Evolutionary conservation across 495 filamentous ascomycete species (phyloP), one percentile per base, ranked within the genome.

Genomic region (Daldinia concentrica): DNA sequence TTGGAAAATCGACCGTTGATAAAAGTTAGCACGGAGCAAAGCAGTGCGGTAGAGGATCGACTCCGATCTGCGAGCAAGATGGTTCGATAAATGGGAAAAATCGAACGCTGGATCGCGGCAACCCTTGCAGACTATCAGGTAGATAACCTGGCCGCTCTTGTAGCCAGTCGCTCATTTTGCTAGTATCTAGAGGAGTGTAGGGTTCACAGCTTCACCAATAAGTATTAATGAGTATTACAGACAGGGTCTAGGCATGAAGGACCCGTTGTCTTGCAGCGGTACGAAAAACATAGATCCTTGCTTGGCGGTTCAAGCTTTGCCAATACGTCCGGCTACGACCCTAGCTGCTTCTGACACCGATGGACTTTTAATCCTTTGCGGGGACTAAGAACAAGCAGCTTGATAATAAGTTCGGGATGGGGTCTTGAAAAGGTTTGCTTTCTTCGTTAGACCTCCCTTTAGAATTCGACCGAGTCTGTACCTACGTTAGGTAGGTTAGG

Each of bases 241-340:
- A 45, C 68, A 70, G 56, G 68, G 63, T 51, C 43, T 68, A 62
- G 36, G 9, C 39, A 54, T 52, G 67, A 54, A 5, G 14, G 11
- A 58, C 26, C 43, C 22, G 54, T 43, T 57, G 61, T 45, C 27
- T 50, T 52, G 34, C 29, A 68, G 24, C 26, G 30, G 36, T 64
- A 19, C 19, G 14, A 32, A 54, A 62, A 26, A 41, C n/a, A 36
- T n/a, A 29, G 36, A 29, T 29, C 32, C 57, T 68, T 43, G 48
- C 65, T 68, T 68, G 61, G 64, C 65, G 55, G 58, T 65, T 63
- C 71, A 74, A 74, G 71, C 71, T 74, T 74, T 73, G 66, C 58
- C 66, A 69, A 69, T 26, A 48, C 61, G 27, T 30, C 30, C 36
- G 48, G 27, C 32, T 69, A 58, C 60, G 15, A 61, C 39, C 64